Percentiles rank a stretch among this genome's conserved stretches.
Conservation (phyloP, 2,329 filamentous ascomycete species). For the Beauveria rudraprayagi region DNA sequence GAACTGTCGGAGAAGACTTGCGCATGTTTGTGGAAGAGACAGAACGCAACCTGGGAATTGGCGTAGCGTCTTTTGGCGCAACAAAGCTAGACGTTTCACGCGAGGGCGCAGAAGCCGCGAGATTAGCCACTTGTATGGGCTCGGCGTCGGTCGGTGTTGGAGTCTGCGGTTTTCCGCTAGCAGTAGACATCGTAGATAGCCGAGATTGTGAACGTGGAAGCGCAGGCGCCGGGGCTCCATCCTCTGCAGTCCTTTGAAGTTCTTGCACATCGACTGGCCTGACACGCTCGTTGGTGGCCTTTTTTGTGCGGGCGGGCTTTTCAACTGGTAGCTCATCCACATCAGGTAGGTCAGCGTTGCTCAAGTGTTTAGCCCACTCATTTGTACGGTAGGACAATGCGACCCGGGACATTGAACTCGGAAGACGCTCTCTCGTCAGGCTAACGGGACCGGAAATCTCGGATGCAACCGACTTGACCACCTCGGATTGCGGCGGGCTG, state of each 20-base stretch:
- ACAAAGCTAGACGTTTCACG: not conserved
- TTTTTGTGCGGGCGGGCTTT: conserved; percentile 20
- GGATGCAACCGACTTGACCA: conserved; percentile 34
- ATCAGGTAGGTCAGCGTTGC: conserved; percentile 64
- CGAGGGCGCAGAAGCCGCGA: not conserved
- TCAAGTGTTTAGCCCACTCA: conserved; percentile 91
- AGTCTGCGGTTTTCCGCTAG: not conserved
- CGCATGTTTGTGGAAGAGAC: conserved; percentile 17
- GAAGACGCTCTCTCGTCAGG: conserved; percentile 55
- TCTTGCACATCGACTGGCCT: conserved; percentile 57
- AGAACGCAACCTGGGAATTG: conserved; percentile 15
- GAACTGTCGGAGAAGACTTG: conserved; percentile 23
- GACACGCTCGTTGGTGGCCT: conserved; percentile 36
- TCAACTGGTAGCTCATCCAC: conserved; percentile 50
- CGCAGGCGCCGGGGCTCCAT: conserved; percentile 32
- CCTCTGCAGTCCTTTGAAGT: conserved; percentile 55
- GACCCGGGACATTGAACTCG: conserved; percentile 64
- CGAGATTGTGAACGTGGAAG: conserved; percentile 23
- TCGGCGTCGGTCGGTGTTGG: not conserved
- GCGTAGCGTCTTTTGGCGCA: conserved; percentile 13
- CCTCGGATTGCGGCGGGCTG: conserved; percentile 18
- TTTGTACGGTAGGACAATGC: conserved; percentile 82
- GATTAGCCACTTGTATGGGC: not conserved
- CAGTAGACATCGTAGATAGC: conserved; percentile 17
- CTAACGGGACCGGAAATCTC: conserved; percentile 35